A percentile compares a stretch with the other conserved stretches of the same genome.
Evolutionary conservation across 140 eudicot genomes (phyloP).

Genomic region (Stevia rebaudiana): DNA sequence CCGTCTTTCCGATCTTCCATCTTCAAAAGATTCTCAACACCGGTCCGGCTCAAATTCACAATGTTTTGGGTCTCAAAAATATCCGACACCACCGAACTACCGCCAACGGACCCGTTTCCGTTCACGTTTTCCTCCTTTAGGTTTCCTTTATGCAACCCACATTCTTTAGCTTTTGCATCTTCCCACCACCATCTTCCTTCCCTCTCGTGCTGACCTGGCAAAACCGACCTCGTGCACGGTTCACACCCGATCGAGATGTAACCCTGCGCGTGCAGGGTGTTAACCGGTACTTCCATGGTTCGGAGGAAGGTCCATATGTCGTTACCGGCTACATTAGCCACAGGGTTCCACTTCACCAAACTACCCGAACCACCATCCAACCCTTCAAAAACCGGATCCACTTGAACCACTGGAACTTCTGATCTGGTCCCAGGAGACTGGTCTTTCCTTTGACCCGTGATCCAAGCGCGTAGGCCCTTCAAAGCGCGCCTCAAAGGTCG

Average conservation of each 20-base stretch:
- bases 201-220: conserved; percentile 95
- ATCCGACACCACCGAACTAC: conserved; percentile 32
- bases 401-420: conserved; percentile 87
- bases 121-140: conserved; percentile 54
- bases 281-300: conserved; percentile 87
- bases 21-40: conserved; percentile 73
- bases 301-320: conserved; percentile 80
- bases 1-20: conserved; percentile 69
- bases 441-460: conserved; percentile 94
- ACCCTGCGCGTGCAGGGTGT: conserved; percentile 82
- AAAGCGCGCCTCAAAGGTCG: conserved; percentile 88
- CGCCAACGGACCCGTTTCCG: conserved; percentile 45
- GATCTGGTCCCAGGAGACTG: conserved; percentile 98
- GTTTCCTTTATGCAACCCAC: conserved; percentile 93
- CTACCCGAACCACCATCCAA: conserved; percentile 91
- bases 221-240: conserved; percentile 95
- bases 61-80: conserved; percentile 48
- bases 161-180: conserved; percentile 96
- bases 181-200: conserved; percentile 99
- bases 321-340: conserved; percentile 73
- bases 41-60: conserved; percentile 61
- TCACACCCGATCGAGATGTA: conserved; percentile 91
- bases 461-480: conserved; percentile 95
- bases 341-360: conserved; percentile 96
- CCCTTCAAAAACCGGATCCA: conserved; percentile 90